Percentiles rank a stretch among this genome's conserved stretches.
phyloP scores from a whole-genome alignment of 345 rosid species.

The Eucalyptus guilfoylei region DNA sequence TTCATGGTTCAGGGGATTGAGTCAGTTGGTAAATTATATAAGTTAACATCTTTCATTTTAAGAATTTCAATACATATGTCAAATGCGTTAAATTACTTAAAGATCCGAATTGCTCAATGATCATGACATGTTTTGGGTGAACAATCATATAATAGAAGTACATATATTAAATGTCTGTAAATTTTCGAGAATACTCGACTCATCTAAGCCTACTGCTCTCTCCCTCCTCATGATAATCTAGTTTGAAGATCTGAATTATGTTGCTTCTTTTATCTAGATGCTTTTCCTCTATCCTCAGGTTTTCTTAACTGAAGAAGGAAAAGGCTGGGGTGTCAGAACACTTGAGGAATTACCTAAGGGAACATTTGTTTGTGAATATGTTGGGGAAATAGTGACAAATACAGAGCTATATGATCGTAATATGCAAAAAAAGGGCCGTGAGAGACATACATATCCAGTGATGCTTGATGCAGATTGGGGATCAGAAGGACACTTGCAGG shows the following conservation, averaged over 20 bases:
- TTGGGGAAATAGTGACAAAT: slow-evolving; percentile 77
- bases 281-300: slow-evolving; percentile 24
- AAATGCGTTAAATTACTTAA: not conserved
- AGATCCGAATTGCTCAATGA: not conserved
- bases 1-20: not conserved
- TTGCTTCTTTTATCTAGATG: not conserved
- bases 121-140: not conserved
- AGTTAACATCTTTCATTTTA: not conserved
- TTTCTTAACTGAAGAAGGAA: slow-evolving; percentile 49
- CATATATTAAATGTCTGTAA: not conserved
- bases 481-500: slow-evolving; percentile 30
- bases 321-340: slow-evolving; percentile 88
- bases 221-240: not conserved
- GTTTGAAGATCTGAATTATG: not conserved
- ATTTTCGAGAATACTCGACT: not conserved
- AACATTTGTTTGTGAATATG: slow-evolving; percentile 74
- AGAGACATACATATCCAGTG: slow-evolving; percentile 42
- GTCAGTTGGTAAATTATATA: not conserved
- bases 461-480: slow-evolving; percentile 87
- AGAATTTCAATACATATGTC: not conserved
- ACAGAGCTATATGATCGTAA: slow-evolving; percentile 47
- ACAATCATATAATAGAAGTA: not conserved
- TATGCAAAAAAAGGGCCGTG: slow-evolving; percentile 4
- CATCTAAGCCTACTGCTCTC: not conserved
- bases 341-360: slow-evolving; percentile 62